These are phyloP conservation scores for Fusarium transvaalense DNA, from an alignment of 2,329 filamentous ascomycete species.

Conservation along the genomic window DNA sequence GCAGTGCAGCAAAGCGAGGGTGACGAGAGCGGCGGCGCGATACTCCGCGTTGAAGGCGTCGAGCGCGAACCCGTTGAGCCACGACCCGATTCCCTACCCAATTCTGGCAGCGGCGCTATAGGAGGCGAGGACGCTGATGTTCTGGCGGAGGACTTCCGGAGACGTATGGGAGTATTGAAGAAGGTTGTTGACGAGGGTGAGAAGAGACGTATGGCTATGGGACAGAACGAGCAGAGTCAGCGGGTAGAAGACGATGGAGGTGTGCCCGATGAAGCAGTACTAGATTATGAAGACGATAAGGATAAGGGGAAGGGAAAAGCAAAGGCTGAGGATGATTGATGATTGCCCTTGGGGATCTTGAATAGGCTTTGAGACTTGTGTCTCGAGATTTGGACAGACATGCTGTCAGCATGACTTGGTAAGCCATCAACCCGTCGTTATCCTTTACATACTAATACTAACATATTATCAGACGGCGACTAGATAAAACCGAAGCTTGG, in stretches of 20 bases:
- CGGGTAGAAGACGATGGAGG: slow-evolving; percentile 22
- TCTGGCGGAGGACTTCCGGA: slow-evolving; percentile 69
- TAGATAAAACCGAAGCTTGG: slow-evolving; percentile 2
- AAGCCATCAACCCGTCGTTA: background rate
- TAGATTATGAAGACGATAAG: slow-evolving; percentile 36
- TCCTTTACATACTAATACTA: background rate
- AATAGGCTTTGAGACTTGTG: background rate
- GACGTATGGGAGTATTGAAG: slow-evolving; percentile 66
- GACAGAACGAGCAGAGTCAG: slow-evolving; percentile 23
- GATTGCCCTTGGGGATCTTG: background rate
- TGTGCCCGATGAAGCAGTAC: slow-evolving; percentile 34
- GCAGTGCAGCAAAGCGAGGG: slow-evolving; percentile 58
- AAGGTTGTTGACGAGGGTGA: slow-evolving; percentile 67
- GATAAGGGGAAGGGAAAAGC: slow-evolving; percentile 21
- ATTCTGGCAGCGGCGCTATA: slow-evolving; percentile 50
- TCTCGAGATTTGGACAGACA: background rate
- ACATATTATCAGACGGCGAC: slow-evolving; percentile 3
- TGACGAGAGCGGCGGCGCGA: slow-evolving; percentile 43
- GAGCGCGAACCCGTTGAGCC: slow-evolving; percentile 54
- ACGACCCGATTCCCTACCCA: slow-evolving; percentile 45
- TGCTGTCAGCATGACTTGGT: slow-evolving; percentile 4
- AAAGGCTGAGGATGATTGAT: slow-evolving; percentile 27
- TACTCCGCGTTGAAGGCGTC: slow-evolving; percentile 55
- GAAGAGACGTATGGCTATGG: slow-evolving; percentile 55
- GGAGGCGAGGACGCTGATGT: slow-evolving; percentile 62